Evolutionary conservation across 164 flowering plant genomes (phyloP).

Genomic region (Dillenia turbinata): DNA sequence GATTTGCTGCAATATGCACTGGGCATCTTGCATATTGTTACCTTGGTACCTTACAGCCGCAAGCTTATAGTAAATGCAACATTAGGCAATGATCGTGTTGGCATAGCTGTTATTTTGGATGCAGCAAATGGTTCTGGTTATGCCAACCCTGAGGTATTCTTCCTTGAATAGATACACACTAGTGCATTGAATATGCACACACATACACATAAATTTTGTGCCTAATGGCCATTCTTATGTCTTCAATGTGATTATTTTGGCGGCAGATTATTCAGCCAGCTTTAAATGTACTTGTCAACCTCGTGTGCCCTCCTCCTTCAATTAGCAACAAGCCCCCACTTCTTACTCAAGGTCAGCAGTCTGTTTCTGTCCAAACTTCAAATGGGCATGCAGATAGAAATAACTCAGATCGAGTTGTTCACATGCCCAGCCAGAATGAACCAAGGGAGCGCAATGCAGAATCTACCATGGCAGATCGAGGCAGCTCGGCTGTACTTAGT

Average conservation of each 20-base stretch:
- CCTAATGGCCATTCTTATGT: background rate
- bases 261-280: conserved; percentile 89
- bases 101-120: conserved; percentile 94
- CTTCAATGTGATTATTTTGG: conserved; percentile 7
- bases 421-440: conserved; percentile 36
- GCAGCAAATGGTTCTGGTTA: conserved; percentile 70
- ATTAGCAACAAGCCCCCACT: conserved; percentile 69
- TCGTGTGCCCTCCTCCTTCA: conserved; percentile 98
- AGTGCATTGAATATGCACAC: too few species aligned
- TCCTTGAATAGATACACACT: background rate
- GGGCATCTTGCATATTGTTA: conserved; percentile 89
- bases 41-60: conserved; percentile 78
- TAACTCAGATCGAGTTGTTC: conserved; percentile 37
- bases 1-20: conserved; percentile 98
- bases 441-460: conserved; percentile 56
- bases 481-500: conserved; percentile 22
- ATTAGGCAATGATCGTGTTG: conserved; percentile 82
- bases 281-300: conserved; percentile 77
- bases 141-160: conserved; percentile 74
- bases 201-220: background rate
- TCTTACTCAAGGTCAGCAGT: conserved; percentile 54
- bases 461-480: conserved; percentile 42
- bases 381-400: conserved; percentile 47
- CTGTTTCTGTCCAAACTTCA: conserved; percentile 39
- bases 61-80: conserved; percentile 76